These are phyloP conservation scores for Pyracantha coccinea DNA, from an alignment of 331 rosid genomes.

Conservation along the genomic window DNA sequence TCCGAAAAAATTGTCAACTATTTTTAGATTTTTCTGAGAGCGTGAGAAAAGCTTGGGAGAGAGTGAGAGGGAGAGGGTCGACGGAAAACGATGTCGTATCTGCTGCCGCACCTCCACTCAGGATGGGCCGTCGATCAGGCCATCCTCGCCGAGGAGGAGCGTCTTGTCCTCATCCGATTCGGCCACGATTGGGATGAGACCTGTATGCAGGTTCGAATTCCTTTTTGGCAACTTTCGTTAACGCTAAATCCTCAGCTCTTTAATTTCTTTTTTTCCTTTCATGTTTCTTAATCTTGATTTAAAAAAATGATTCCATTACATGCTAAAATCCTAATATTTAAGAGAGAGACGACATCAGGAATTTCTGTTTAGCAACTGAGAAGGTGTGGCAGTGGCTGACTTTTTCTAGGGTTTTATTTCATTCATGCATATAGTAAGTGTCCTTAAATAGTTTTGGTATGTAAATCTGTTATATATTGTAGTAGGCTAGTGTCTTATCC, in stretches of 20 bases:
- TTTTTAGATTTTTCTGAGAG: not conserved
- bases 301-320: not conserved
- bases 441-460: not conserved
- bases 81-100: conserved; percentile 39
- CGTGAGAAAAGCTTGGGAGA: not conserved
- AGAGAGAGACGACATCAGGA: not conserved
- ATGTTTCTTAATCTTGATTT: not conserved
- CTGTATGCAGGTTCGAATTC: conserved; percentile 55
- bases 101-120: conserved; percentile 68
- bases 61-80: not conserved
- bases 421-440: not conserved
- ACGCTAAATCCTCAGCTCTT: not conserved
- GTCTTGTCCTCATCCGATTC: conserved; percentile 58
- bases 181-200: conserved; percentile 76
- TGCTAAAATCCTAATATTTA: not conserved
- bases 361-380: not conserved
- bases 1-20: not conserved
- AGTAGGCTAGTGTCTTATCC: no score
- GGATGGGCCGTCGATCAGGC: conserved; percentile 82
- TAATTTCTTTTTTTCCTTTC: not conserved
- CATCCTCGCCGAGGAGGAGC: conserved; percentile 62
- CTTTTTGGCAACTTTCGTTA: not conserved
- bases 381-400: not conserved
- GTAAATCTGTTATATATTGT: not conserved
- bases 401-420: not conserved